These are phyloP conservation scores for Fusarium caatingaense DNA, from an alignment of 2,329 filamentous ascomycete species.

Conservation along the genomic window DNA sequence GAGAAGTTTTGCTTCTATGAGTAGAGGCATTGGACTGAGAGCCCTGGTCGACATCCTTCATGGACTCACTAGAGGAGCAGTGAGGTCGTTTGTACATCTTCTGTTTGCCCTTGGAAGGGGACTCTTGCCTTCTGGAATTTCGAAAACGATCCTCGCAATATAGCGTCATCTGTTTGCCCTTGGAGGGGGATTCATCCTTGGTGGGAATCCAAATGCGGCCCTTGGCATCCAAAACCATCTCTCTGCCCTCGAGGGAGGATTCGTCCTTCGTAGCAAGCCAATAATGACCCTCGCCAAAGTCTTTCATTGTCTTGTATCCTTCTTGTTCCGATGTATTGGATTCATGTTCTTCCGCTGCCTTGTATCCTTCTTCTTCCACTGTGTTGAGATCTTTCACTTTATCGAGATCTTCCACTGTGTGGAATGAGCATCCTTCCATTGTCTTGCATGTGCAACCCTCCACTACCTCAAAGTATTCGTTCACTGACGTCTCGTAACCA, in stretches of 20 bases:
- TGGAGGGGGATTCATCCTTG: not conserved
- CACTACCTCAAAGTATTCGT: not conserved
- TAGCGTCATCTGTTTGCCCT: not conserved
- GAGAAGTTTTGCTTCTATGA: not conserved
- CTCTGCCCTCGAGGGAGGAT: too few relatives aligned
- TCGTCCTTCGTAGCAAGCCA: too few relatives aligned
- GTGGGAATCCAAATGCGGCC: not conserved
- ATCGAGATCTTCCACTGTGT: not conserved
- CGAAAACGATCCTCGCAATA: not conserved
- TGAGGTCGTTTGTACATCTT: not conserved
- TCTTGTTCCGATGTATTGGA: not conserved
- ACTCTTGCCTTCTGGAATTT: not conserved
- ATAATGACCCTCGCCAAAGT: not conserved
- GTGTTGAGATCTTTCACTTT: not conserved
- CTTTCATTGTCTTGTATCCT: not conserved
- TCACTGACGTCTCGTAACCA: not conserved
- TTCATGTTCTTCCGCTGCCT: not conserved
- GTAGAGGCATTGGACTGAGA: not conserved
- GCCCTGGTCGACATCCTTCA: not conserved
- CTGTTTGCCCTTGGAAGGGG: not conserved
- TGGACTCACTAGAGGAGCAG: not conserved
- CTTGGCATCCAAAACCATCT: too few relatives aligned
- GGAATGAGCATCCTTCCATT: not conserved
- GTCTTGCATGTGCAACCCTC: not conserved
- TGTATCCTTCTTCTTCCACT: not conserved